These are phyloP conservation scores for Calophaca sinica DNA, from an alignment of 306 rosid genomes.

Conservation along the genomic window DNA sequence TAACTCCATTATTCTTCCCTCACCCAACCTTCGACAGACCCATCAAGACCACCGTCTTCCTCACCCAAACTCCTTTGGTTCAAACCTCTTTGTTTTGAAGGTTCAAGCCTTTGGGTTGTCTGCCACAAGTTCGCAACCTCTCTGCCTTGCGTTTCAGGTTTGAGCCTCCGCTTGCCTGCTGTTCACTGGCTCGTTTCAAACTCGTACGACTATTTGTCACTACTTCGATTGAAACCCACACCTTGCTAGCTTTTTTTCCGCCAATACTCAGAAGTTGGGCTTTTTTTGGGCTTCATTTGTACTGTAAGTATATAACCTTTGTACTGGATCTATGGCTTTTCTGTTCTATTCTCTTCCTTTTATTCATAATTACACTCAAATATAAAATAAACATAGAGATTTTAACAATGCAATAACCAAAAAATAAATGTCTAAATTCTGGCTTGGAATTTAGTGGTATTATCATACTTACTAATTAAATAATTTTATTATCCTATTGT, in stretches of 20 bases:
- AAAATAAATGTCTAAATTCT: neutral
- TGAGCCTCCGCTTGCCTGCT: neutral
- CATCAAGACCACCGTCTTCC: constrained; percentile 6
- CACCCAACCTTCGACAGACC: neutral
- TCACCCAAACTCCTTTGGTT: neutral
- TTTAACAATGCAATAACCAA: neutral
- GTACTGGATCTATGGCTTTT: neutral
- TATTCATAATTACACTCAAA: neutral
- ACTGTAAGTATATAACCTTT: neutral
- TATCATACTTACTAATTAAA: neutral
- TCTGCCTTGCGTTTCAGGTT: neutral
- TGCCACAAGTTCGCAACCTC: neutral
- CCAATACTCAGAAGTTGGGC: neutral
- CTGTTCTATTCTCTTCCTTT: neutral
- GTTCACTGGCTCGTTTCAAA: neutral
- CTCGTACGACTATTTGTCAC: neutral
- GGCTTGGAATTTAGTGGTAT: neutral
- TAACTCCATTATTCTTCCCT: neutral
- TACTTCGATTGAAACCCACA: neutral
- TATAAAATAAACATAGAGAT: neutral
- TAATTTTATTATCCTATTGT: neutral
- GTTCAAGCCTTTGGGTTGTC: neutral
- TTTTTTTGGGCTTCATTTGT: neutral
- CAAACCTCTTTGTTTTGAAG: neutral
- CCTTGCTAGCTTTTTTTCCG: neutral